Base-by-base conservation (phyloP, 2,329 filamentous ascomycete genomes). In the Aspergillus fructus region DNA sequence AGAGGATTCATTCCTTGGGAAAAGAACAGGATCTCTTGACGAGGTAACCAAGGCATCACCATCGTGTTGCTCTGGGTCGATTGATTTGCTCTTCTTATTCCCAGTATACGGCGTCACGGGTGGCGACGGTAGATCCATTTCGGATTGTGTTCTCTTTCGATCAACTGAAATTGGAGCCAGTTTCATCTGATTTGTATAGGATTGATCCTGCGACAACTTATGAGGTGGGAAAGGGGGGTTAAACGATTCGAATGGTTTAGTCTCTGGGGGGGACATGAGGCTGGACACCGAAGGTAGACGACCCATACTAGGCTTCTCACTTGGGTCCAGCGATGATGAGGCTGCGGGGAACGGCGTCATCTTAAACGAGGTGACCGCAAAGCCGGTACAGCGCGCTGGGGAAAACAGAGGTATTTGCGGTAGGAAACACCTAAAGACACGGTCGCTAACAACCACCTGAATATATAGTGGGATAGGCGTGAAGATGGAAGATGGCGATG, bases 161-260 rank as follows among this genome's bases (percentile, higher is more conserved):
- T 74, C 70, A 61, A 67, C 66, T 55, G 75, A 72, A 59, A 78
- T 76, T 34, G 75, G 75, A 55, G 76, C 71, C 12, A 78, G 66
- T 54, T 68, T 76, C 60, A 74, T 67, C 21, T 71, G 69, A 45
- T 68, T 58, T 41, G 63, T 55, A 56, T 66, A 66, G 13, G 68
- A 64, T 40, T 59, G 59, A 54, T 72, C 66, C 55, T 68, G 65
- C 40, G 67, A 65, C 59, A 67, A 67, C 55, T 62, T 59, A 57
- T 66, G 68, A 23, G 70, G 66, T 34, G 68, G 67, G 48, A 66
- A 65, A 17, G 65, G 55, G 43, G 67, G 62, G 55, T 71, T 66
- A 64, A 78, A 78, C 49, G 70, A 82, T 55, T 82, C 82, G 3
- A 82, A 74, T 19, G 81, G 80, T 48, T 77, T 84, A n/a, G 70